Base-by-base conservation (phyloP, 768 basidiomycete species). In the Dentipellis sp. region DNA sequence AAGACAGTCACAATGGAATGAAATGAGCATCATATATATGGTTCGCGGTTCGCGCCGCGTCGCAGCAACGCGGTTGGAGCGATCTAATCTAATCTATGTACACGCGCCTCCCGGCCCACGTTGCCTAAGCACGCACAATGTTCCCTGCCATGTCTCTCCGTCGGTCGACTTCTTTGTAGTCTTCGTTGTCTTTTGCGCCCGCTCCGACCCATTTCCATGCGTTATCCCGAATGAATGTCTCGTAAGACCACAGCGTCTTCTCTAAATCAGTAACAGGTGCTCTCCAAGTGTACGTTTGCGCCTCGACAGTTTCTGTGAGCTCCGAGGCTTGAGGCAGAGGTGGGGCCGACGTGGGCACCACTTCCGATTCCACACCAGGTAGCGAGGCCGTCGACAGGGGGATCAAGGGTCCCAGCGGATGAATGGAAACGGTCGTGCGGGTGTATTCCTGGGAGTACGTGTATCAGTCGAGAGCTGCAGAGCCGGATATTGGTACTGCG, bases 151-250 rank as follows among this genome's bases (percentile, higher is more conserved):
- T 53, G 5, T 53, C 21, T 21, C 23, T 21, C 12, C 53, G 38
- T 56, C 72, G 69, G 63, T 84, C 85, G 4, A 84, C 78, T 56
- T 81, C 78, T n/a, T 62, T 68, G 56, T 76, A 80, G 55, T 80
- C 74, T 17, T 63, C 57, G 4, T 74, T 73, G 36, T 63, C 58
- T 19, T 64, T 56, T 17, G 71, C 68, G 6, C 63, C 69, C 9
- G 65, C 59, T 0, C 80, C 81, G 39, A 86, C 76, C 92, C 93
- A 94, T 56, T 86, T 85, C 77, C 81, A 81, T 2, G 88, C 84
- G 60, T 82, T 88, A 34, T 87, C 78, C 63, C 71, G 69, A 34
- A 95, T 76, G 64, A 97, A 97, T 3, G 83, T 79, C n/a, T 83
- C 81, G 64, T 86, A 94, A 0, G 82, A 78, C 94, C 94, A 98